Base-by-base conservation (phyloP, 805 yeast species). In the Wickerhamiella parazyma region DNA sequence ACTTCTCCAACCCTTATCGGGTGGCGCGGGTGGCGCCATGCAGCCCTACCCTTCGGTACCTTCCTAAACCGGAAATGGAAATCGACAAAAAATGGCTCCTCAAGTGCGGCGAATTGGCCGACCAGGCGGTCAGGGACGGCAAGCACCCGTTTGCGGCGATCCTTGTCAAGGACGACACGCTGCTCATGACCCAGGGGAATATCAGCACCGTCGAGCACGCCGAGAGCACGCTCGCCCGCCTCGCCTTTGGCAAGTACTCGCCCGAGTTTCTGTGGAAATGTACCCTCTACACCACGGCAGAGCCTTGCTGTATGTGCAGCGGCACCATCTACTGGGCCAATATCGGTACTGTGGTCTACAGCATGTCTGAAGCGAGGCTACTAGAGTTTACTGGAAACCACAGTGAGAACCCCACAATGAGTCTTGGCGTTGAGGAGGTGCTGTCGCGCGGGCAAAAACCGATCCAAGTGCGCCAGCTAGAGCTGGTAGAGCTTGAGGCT, bases 291-390 rank as follows among this genome's bases (percentile, higher is more conserved):
- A 22, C 39, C 6, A 36, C 39, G 14, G 39, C 22, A 4, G 39
- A 36, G 29, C 39, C 39, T 4, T 36, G 39, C 18, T 20, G 29
- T 16, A 36, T 36, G 39, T 36, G 39, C n/a, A 11, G 21, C 5
- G 39, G 39, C 19, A 22, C 39, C 20, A 36, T 36, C 16, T 36
- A 36, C 29, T 36, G 39, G 39, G 39, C 39, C 17, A 36, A 36
- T 11, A 36, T 36, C 29, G 39, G 39, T 4, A 10, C 18, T 16
- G 29, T 36, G 3, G 29, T 36, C 11, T 36, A 36, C 17, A 24
- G 39, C 14, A 36, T 36, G 14, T n/a, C 28, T 12, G 39, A 36
- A 29, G n/a, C 6, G 19, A 14, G 11, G 9, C 39, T 36, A 3
- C 31, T 22, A 4, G 20, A 21, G 12, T 9, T n/a, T 4, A 36